Base-by-base conservation (phyloP, 106 monocot genomes). In the Amphibolis antarctica region DNA sequence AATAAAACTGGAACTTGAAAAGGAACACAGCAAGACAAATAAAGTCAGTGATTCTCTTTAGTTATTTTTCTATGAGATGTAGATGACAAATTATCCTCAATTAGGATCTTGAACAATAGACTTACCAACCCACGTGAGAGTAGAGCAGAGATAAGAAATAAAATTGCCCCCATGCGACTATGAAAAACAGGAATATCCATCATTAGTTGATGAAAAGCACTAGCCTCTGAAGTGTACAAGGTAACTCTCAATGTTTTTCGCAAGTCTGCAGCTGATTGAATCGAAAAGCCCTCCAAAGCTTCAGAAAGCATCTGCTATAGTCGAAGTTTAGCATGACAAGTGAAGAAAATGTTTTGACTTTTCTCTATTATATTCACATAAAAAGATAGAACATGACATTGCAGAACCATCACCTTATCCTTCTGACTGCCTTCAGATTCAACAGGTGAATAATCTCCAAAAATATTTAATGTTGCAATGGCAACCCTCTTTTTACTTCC, bases 101-200 rank as follows among this genome's bases (percentile, higher is more conserved):
- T 25, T 9, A 23, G 23, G 55, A 27, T 12, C 4, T 55, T 24
- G 23, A 55, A 23, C 57, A 24, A 28, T 18, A 62, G 0, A 15
- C 76, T 65, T 71, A 98, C 98, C 91, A 98, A 53, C 72, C 90
- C 98, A 67, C 98, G 75, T 27, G 90, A 91, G 44, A 98, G 86
- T 50, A 98, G 69, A 62, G 98, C 87, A 67, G 98, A 98, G 43
- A 98, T 82, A 28, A 98, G 80, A 69, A 98, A 98, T 12, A 98
- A 58, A 69, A 90, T 60, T 51, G 83, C 91, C 17, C 98, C 98
- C 77, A 98, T 74, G 9, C 98, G 87, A 64, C 82, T 98, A 66
- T 78, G 80, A 64, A 85, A 81, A 48, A 87, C 46, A 65, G 82
- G 82, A 63, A 98, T 78, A 31, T 77, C 73, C 20, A 50, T 46